Percentiles rank a stretch among this genome's conserved stretches.
Evolutionary conservation across 2,329 filamentous ascomycete genomes (phyloP).

Genomic region (Cladosporium sp.): DNA sequence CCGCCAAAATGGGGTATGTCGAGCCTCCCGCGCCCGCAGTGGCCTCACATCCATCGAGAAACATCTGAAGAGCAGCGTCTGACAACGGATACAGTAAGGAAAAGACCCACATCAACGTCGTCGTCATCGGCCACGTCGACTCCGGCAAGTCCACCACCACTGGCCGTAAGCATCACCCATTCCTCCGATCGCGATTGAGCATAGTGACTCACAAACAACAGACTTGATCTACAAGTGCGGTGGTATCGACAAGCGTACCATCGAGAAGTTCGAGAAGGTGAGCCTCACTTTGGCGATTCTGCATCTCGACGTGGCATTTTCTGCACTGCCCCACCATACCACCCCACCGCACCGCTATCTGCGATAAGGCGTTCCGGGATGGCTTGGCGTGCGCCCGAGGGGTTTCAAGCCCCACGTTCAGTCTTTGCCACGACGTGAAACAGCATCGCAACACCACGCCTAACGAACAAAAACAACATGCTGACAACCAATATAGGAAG

Average conservation of each 20-base stretch:
- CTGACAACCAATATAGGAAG: constrained; percentile 62
- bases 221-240: constrained; percentile 99
- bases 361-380: not conserved
- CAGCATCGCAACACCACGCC: not conserved
- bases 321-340: constrained; percentile 4
- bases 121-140: constrained; percentile 99
- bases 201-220: constrained; percentile 53
- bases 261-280: constrained; percentile 99
- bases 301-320: constrained; percentile 12
- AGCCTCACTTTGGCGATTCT: constrained; percentile 11
- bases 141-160: constrained; percentile 98
- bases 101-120: constrained; percentile 89
- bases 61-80: constrained; percentile 23
- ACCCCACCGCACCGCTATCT: constrained; percentile 9
- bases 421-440: not conserved
- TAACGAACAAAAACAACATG: not conserved
- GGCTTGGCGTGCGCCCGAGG: constrained; percentile 1
- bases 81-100: constrained; percentile 64
- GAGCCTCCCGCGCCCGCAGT: constrained; percentile 15
- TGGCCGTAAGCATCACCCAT: constrained; percentile 55
- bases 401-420: not conserved
- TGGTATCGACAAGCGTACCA: constrained; percentile 99
- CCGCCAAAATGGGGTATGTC: constrained; percentile 58
- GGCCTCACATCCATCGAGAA: constrained; percentile 8
- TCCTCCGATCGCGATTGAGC: constrained; percentile 24